phyloP scores from a whole-genome alignment of 192 early-diverging fungal genomes.

The Umbelopsis sp. region DNA sequence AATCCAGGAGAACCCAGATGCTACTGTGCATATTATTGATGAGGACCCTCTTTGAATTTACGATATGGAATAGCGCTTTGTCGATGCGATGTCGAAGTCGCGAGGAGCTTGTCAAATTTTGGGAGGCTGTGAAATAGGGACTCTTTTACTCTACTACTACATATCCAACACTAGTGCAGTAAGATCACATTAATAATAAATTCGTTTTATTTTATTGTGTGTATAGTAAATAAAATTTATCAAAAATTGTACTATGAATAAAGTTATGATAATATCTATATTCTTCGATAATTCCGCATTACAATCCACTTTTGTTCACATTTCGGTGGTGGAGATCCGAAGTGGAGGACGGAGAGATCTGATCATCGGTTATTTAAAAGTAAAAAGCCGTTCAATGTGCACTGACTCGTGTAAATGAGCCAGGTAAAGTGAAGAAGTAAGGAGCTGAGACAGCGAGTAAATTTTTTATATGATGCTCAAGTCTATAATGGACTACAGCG shows the following conservation, averaged over 20 bases:
- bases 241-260: neutral
- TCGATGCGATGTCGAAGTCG: neutral
- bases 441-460: neutral
- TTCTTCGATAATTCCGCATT: neutral
- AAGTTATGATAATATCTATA: neutral
- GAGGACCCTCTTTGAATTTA: neutral
- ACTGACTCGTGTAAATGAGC: slow-evolving; percentile 11
- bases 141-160: too few species aligned
- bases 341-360: too few species aligned
- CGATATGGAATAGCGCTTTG: neutral
- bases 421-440: neutral
- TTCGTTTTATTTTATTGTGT: too few species aligned
- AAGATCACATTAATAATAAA: neutral
- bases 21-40: slow-evolving; percentile 4
- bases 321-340: too few species aligned
- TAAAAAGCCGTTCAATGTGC: neutral
- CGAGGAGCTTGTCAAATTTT: neutral
- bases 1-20: neutral
- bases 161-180: neutral
- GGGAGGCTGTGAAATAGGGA: neutral
- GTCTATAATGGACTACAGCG: neutral
- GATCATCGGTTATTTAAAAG: neutral
- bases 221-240: too few species aligned
- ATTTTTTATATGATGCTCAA: neutral
- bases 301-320: too few species aligned